Conservation (phyloP, 1,284 basidiomycete genomes). For the Melampsora larici-populina region DNA sequence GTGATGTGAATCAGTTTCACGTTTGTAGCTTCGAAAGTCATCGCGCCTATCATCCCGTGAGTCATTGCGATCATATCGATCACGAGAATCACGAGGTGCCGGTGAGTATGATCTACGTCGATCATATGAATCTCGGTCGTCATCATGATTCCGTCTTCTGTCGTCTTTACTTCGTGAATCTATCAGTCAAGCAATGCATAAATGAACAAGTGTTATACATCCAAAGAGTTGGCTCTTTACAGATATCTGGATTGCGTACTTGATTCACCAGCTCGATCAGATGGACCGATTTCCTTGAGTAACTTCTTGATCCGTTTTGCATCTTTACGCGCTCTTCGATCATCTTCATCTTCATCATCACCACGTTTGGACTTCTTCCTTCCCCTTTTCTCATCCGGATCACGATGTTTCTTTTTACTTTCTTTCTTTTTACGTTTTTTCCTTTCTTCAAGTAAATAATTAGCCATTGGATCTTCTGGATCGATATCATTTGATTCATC, state of each 20-base stretch:
- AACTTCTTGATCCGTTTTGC: conserved; percentile 44
- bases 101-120: not conserved
- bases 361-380: conserved; percentile 47
- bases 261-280: not conserved
- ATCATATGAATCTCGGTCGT: not conserved
- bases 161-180: not conserved
- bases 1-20: not conserved
- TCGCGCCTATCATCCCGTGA: not conserved
- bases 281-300: conserved; percentile 21
- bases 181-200: not conserved
- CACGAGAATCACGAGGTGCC: conserved; percentile 1
- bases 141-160: not conserved
- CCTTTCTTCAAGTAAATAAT: conserved; percentile 61
- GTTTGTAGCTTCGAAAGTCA: not conserved
- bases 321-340: conserved; percentile 45
- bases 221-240: not conserved
- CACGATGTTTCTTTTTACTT: conserved; percentile 35
- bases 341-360: conserved; percentile 49
- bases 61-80: not conserved
- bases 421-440: conserved; percentile 47
- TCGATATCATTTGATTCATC: conserved; percentile 71
- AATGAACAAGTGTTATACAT: not conserved
- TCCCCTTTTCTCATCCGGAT: conserved; percentile 37
- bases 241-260: not conserved
- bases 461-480: conserved; percentile 95